Evolutionary conservation across 208 protist species (phyloP).

Genomic region (Acanthamoeba sp.): DNA sequence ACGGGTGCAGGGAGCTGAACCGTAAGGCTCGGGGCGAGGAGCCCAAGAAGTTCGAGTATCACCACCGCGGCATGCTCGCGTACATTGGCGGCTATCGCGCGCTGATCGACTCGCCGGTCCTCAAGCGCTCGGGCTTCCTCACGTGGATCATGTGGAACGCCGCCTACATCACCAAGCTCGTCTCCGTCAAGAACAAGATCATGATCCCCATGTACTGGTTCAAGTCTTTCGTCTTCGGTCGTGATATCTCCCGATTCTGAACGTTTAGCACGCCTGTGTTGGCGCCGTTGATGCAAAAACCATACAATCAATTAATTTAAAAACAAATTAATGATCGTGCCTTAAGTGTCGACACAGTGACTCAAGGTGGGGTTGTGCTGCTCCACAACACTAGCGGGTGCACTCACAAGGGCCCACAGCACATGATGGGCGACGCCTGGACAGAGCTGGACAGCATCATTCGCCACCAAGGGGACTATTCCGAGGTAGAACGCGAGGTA

Average conservation of each 20-base stretch:
- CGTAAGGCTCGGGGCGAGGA: background rate
- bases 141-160: slow-evolving; percentile 36
- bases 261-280: too few relatives aligned
- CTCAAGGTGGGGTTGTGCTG: background rate
- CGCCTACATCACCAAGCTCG: slow-evolving; percentile 60
- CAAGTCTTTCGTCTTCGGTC: slow-evolving; percentile 62
- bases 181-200: slow-evolving; percentile 22
- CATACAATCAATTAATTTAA: background rate
- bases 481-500: slow-evolving; percentile 20
- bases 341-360: background rate
- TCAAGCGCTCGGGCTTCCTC: slow-evolving; percentile 38
- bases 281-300: background rate
- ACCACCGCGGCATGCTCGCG: slow-evolving; percentile 21
- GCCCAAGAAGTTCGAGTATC: slow-evolving; percentile 14
- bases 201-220: slow-evolving; percentile 72
- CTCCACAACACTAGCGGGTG: background rate
- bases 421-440: background rate
- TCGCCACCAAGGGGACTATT: slow-evolving; percentile 36
- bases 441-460: slow-evolving; percentile 21
- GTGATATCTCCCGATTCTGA: slow-evolving; percentile 70
- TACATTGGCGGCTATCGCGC: slow-evolving; percentile 17
- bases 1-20: background rate
- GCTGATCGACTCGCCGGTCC: background rate
- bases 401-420: background rate
- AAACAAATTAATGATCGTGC: background rate